Conservation (phyloP, 2,329 filamentous ascomycete genomes). For the Fusarium sp. region DNA sequence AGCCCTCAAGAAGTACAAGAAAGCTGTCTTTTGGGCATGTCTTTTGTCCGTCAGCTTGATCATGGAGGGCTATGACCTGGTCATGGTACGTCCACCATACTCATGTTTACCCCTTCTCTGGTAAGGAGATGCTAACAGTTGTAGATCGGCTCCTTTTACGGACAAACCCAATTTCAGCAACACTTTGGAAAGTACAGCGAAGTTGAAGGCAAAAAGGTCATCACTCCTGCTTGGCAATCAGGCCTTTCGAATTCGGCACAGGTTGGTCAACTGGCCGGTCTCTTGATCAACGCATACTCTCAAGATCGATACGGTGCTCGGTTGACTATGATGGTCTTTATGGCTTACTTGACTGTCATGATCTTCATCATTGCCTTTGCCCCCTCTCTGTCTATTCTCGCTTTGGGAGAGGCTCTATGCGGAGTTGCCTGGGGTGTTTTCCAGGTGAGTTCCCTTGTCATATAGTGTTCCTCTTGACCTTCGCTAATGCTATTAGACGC, state of each 20-base stretch:
- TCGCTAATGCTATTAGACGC: background rate
- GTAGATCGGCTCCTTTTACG: slow-evolving; percentile 11
- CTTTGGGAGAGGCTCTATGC: background rate
- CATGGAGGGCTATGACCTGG: slow-evolving; percentile 4
- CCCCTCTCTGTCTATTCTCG: background rate
- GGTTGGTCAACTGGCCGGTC: slow-evolving; percentile 28
- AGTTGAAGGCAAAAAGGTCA: slow-evolving; percentile 44
- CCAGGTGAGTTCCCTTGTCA: background rate
- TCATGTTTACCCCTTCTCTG: too few relatives aligned
- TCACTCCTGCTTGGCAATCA: slow-evolving; percentile 46
- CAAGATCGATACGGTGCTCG: slow-evolving; percentile 48
- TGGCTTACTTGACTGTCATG: background rate
- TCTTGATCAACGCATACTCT: slow-evolving; percentile 52
- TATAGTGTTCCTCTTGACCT: background rate
- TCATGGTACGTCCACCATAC: background rate
- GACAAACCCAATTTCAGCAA: slow-evolving; percentile 8
- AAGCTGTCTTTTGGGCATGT: slow-evolving; percentile 2
- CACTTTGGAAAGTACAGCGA: background rate
- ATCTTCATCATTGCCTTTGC: slow-evolving; percentile 1
- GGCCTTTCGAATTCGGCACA: background rate
- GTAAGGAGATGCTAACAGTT: background rate
- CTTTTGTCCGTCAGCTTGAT: slow-evolving; percentile 1
- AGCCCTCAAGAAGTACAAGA: slow-evolving; percentile 10
- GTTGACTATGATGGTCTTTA: slow-evolving; percentile 10
- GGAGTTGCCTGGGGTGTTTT: background rate